Percentiles rank a stretch among this genome's conserved stretches.
phyloP scores from a whole-genome alignment of 495 filamentous ascomycete genomes.

The Ramalina intermedia region DNA sequence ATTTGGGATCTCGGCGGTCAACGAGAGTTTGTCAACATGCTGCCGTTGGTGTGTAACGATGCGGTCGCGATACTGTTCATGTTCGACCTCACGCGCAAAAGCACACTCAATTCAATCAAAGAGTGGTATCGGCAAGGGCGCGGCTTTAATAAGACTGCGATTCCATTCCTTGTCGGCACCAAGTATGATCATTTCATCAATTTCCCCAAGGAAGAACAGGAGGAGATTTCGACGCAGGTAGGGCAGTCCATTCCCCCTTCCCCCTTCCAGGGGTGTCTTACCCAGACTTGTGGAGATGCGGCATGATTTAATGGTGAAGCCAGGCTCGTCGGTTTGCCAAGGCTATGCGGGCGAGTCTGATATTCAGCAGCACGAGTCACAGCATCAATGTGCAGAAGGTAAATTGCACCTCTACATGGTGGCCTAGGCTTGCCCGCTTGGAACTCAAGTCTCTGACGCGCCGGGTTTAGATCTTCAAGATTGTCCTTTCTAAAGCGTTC shows the following conservation, averaged over 20 bases:
- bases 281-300: no score
- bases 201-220: slow-evolving; percentile 90
- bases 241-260: slow-evolving; percentile 2
- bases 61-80: slow-evolving; percentile 97
- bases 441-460: not conserved
- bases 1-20: slow-evolving; percentile 99
- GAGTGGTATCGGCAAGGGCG: slow-evolving; percentile 98
- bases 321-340: slow-evolving; percentile 92
- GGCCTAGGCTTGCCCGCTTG: not conserved
- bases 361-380: slow-evolving; percentile 97
- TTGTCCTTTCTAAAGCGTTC: slow-evolving; percentile 95
- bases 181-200: slow-evolving; percentile 99
- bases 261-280: not conserved
- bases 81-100: slow-evolving; percentile 97
- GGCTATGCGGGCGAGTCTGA: slow-evolving; percentile 91
- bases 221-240: slow-evolving; percentile 93
- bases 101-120: slow-evolving; percentile 96
- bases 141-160: slow-evolving; percentile 98
- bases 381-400: slow-evolving; percentile 99
- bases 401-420: not conserved
- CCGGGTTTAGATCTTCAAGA: slow-evolving; percentile 80
- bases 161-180: slow-evolving; percentile 89
- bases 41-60: slow-evolving; percentile 96
- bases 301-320: slow-evolving; percentile 5
- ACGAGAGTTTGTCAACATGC: slow-evolving; percentile 98